These are phyloP conservation scores for Aegilops bicornis DNA, from an alignment of 176 grass and related monocot species.

Conservation along the genomic window DNA sequence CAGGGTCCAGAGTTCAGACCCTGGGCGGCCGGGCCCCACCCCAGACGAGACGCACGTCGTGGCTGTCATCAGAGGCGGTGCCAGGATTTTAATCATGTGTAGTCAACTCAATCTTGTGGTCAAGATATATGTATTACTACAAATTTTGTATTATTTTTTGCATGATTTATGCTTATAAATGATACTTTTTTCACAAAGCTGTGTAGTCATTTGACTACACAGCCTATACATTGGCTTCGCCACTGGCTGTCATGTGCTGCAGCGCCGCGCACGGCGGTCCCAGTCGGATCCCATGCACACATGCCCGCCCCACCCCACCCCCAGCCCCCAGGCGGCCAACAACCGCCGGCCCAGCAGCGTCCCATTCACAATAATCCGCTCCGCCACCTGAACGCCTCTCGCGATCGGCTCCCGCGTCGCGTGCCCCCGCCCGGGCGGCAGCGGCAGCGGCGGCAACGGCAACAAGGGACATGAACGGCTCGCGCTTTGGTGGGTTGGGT, in stretches of 20 bases:
- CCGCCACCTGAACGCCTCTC: background rate
- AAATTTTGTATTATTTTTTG: too few relatives aligned
- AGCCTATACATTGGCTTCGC: too few relatives aligned
- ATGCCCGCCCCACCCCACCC: background rate
- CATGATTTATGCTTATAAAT: too few relatives aligned
- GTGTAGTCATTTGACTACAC: too few relatives aligned
- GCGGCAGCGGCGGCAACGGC: background rate
- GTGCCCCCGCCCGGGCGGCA: slow-evolving; percentile 6
- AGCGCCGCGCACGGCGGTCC: background rate
- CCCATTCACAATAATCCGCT: background rate
- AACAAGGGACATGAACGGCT: background rate
- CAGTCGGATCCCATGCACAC: background rate
- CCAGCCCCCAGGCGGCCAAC: background rate
- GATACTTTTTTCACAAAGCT: too few relatives aligned
- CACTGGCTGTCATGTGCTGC: background rate
- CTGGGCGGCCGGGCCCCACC: background rate
- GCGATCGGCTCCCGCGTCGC: background rate
- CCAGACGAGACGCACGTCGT: background rate
- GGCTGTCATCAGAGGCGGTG: background rate
- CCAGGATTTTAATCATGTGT: too few relatives aligned
- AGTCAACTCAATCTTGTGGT: too few relatives aligned
- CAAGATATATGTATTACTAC: too few relatives aligned
- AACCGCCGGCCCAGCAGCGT: background rate
- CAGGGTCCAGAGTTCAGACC: background rate
- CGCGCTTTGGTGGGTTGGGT: background rate